Evolutionary conservation across 2,329 filamentous ascomycete species (phyloP).

Genomic region (Paecilomyces dactylethromorphus): DNA sequence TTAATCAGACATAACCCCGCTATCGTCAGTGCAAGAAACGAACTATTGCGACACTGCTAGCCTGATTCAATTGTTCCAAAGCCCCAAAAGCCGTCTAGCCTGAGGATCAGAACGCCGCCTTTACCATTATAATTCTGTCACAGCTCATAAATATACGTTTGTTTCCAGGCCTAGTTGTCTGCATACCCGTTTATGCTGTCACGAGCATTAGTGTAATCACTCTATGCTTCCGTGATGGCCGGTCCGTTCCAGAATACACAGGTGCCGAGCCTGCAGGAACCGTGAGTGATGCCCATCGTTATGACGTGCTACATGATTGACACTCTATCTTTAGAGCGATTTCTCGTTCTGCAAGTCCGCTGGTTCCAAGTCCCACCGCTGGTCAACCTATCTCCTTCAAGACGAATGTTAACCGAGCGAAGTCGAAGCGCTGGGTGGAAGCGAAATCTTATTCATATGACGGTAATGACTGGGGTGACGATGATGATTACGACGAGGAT

Average conservation of each 20-base stretch:
- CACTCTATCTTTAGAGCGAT: slow-evolving; percentile 1
- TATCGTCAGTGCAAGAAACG: background rate
- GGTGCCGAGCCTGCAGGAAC: background rate
- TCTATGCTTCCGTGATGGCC: background rate
- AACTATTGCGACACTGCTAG: background rate
- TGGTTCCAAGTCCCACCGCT: slow-evolving; percentile 19
- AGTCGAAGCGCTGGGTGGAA: slow-evolving; percentile 93
- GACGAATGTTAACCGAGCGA: slow-evolving; percentile 78
- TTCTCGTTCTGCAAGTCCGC: slow-evolving; percentile 13
- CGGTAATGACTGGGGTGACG: slow-evolving; percentile 85
- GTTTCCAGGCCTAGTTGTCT: background rate
- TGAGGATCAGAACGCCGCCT: background rate
- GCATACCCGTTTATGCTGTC: background rate
- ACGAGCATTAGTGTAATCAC: background rate
- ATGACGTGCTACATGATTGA: background rate
- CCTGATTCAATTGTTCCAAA: background rate
- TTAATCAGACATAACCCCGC: background rate
- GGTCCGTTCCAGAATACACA: background rate
- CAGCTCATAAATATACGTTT: background rate
- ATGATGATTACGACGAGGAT: slow-evolving; percentile 56
- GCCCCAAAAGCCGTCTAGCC: background rate
- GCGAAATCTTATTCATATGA: slow-evolving; percentile 82
- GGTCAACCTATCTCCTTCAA: slow-evolving; percentile 58
- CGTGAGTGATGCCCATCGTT: background rate
- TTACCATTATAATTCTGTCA: background rate